Percentiles rank a stretch among this genome's conserved stretches.
Conservation (phyloP, 2,329 filamentous ascomycete species). For the Fusarium liriodendri region DNA sequence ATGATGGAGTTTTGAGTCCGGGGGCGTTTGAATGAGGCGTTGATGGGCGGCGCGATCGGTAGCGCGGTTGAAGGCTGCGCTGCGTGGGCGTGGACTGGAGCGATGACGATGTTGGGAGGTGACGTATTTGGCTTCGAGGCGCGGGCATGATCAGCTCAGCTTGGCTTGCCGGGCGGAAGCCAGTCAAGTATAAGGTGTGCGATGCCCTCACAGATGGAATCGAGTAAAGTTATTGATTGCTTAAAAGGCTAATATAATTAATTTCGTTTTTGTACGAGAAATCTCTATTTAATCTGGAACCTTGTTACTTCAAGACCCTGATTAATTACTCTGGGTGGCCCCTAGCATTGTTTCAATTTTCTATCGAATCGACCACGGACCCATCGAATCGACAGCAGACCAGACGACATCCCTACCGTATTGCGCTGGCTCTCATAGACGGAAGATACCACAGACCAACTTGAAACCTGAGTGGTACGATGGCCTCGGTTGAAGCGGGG, state of each 20-base stretch:
- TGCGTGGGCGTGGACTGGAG: not conserved
- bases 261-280: not conserved
- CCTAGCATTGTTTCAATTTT: constrained; percentile 11
- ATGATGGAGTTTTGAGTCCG: constrained; percentile 13
- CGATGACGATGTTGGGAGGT: constrained; percentile 40
- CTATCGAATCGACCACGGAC: not conserved
- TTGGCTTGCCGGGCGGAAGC: not conserved
- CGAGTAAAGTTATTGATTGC: not conserved
- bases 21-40: constrained; percentile 5
- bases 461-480: constrained; percentile 40
- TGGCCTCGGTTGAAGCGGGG: constrained; percentile 38
- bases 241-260: not conserved
- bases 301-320: not conserved
- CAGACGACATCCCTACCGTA: not conserved
- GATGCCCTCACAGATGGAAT: not conserved
- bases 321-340: not conserved
- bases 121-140: constrained; percentile 40
- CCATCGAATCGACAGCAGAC: constrained; percentile 7
- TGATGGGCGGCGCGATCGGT: constrained; percentile 8
- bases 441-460: not conserved
- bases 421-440: constrained; percentile 6
- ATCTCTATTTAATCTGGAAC: not conserved
- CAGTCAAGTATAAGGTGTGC: constrained; percentile 11
- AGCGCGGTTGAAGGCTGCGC: not conserved
- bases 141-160: constrained; percentile 25